Conservation (phyloP, 2,329 filamentous ascomycete genomes). For the Talaromyces amestolkiae region DNA sequence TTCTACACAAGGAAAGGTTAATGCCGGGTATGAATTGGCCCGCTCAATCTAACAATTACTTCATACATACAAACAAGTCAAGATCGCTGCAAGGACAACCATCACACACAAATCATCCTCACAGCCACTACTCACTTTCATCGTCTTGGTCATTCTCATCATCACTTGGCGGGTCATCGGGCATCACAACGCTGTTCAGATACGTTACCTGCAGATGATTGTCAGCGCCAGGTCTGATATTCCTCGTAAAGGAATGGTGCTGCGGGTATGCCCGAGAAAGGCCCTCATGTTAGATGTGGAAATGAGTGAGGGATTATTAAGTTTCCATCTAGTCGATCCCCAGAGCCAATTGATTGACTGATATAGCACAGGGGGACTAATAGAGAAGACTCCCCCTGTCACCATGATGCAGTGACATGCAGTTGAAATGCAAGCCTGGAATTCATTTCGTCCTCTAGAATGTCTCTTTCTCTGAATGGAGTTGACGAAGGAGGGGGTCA, state of each 20-base stretch:
- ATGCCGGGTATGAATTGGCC: neutral
- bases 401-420: neutral
- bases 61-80: neutral
- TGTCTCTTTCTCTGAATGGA: neutral
- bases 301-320: conserved; percentile 7
- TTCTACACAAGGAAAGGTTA: neutral
- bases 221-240: conserved; percentile 16
- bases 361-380: neutral
- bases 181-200: conserved; percentile 71
- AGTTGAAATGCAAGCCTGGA: conserved; percentile 1
- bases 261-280: conserved; percentile 14
- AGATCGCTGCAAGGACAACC: neutral
- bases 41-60: neutral
- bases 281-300: neutral
- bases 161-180: conserved; percentile 47
- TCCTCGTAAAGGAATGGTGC: conserved; percentile 12
- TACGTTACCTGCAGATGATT: conserved; percentile 59
- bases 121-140: conserved; percentile 1
- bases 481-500: conserved; percentile 8
- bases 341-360: conserved; percentile 2
- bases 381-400: neutral
- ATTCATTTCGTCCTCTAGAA: neutral
- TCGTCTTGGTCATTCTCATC: conserved; percentile 1
- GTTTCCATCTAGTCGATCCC: conserved; percentile 7
- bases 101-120: neutral